phyloP scores from a whole-genome alignment of 345 rosid genomes.

The Heritiera fomes region DNA sequence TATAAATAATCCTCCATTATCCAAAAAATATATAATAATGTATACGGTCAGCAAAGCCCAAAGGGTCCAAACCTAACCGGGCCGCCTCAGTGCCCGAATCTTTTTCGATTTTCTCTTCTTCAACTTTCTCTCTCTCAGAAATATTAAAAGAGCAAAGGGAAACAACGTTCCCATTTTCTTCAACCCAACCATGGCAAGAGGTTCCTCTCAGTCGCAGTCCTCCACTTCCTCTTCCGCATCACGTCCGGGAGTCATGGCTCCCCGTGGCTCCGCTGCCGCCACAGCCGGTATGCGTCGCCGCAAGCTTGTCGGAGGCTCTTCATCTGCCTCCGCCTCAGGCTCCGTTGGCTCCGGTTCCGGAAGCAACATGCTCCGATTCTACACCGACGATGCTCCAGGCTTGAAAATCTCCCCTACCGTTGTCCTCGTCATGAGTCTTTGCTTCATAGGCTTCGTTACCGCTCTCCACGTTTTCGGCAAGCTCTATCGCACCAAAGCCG shows the following conservation, averaged over 20 bases:
- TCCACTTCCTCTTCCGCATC: conserved; percentile 49
- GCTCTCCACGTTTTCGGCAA: conserved; percentile 94
- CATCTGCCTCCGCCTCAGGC: conserved; percentile 35
- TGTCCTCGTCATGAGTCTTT: conserved; percentile 89
- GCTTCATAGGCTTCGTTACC: conserved; percentile 95
- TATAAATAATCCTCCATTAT: no score
- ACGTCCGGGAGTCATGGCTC: conserved; percentile 72
- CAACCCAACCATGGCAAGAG: conserved; percentile 65
- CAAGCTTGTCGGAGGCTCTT: conserved; percentile 46
- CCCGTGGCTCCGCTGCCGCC: conserved; percentile 90
- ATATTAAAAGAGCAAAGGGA: neutral
- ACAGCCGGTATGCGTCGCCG: conserved; percentile 96
- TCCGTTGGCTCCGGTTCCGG: conserved; percentile 38
- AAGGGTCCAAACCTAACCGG: no score
- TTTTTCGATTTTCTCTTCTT: neutral
- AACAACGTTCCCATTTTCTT: neutral
- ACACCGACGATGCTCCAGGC: conserved; percentile 94
- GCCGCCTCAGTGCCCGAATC: neutral
- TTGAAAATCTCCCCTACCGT: conserved; percentile 91
- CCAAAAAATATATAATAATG: no score
- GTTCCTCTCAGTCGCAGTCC: conserved; percentile 79
- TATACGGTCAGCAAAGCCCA: no score
- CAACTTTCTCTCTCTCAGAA: neutral
- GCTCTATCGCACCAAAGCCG: conserved; percentile 69
- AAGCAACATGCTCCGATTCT: conserved; percentile 88